Percentiles rank a stretch among this genome's conserved stretches.
These are phyloP conservation scores for Diaporthe capsici DNA, from an alignment of 2,329 filamentous ascomycete genomes.

Conservation along the genomic window DNA sequence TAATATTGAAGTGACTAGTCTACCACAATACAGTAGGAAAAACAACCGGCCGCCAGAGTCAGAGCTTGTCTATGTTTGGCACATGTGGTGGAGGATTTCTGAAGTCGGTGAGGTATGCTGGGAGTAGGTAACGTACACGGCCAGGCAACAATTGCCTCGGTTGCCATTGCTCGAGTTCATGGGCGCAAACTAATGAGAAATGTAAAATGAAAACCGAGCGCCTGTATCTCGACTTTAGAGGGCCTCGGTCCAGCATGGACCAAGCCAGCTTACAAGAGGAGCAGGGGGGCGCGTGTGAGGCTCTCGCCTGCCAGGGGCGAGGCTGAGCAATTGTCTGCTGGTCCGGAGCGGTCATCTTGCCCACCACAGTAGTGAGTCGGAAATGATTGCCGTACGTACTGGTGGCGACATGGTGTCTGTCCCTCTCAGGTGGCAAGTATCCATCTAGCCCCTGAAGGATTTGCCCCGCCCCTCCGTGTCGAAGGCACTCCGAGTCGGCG, in stretches of 20 bases:
- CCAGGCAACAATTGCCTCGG: slow-evolving; percentile 36
- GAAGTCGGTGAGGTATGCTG: slow-evolving; percentile 31
- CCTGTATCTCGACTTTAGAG: neutral
- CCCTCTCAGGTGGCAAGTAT: neutral
- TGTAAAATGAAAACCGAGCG: neutral
- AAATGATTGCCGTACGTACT: slow-evolving; percentile 42
- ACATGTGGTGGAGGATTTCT: neutral
- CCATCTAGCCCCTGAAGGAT: neutral
- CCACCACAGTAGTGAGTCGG: slow-evolving; percentile 42
- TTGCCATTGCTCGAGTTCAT: neutral
- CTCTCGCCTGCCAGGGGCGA: slow-evolving; percentile 10
- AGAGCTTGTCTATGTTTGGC: neutral
- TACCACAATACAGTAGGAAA: neutral
- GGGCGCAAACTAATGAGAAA: neutral
- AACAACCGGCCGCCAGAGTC: neutral
- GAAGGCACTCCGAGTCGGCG: slow-evolving; percentile 40
- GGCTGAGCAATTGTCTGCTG: slow-evolving; percentile 39
- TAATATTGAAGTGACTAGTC: slow-evolving; percentile 16
- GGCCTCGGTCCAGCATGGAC: neutral
- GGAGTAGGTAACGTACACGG: slow-evolving; percentile 40
- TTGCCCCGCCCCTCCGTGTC: slow-evolving; percentile 13
- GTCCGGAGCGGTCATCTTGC: slow-evolving; percentile 43
- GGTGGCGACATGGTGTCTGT: slow-evolving; percentile 38
- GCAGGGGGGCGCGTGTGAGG: neutral
- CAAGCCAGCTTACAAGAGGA: neutral